These are phyloP conservation scores for Delitschia confertaspora DNA, from an alignment of 495 filamentous ascomycete species.

Conservation along the genomic window DNA sequence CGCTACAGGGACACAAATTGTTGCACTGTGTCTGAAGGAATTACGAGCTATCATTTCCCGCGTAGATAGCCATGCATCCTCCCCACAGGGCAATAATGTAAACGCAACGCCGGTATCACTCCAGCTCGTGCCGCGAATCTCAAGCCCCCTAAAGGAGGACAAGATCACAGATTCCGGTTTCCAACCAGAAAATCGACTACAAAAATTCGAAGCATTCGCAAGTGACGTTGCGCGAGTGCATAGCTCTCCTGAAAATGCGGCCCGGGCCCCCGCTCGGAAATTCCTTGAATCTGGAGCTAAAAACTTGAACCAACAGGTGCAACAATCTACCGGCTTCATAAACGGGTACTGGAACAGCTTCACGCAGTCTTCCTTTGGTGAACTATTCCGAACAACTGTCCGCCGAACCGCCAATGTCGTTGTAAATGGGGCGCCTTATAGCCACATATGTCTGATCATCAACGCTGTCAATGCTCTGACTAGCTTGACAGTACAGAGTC, in stretches of 20 bases:
- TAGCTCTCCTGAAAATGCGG: constrained; percentile 18
- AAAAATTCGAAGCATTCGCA: constrained; percentile 45
- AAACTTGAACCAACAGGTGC: too few species aligned
- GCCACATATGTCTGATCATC: constrained; percentile 53
- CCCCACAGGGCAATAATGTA: constrained; percentile 29
- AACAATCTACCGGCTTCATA: constrained; percentile 21
- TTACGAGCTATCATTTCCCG: constrained; percentile 58
- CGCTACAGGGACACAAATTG: constrained; percentile 73
- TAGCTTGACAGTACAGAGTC: constrained; percentile 57
- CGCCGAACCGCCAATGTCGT: constrained; percentile 49
- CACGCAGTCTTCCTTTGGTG: constrained; percentile 47
- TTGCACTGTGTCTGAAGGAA: constrained; percentile 53
- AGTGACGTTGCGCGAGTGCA: constrained; percentile 48
- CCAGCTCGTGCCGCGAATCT: constrained; percentile 24
- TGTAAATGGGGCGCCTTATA: constrained; percentile 61
- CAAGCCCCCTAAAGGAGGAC: constrained; percentile 36
- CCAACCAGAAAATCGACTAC: constrained; percentile 40
- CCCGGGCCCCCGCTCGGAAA: constrained; percentile 5
- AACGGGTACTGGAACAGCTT: constrained; percentile 1
- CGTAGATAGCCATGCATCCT: constrained; percentile 41
- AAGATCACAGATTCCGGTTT: constrained; percentile 48
- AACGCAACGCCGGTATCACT: constrained; percentile 39
- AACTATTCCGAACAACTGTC: constrained; percentile 63
- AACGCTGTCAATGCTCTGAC: constrained; percentile 64
- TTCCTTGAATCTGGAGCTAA: constrained; percentile 15